Evolutionary conservation across 225 moss, liverwort and hornwort genomes (phyloP).

Genomic region (Pleurozium schreberi): DNA sequence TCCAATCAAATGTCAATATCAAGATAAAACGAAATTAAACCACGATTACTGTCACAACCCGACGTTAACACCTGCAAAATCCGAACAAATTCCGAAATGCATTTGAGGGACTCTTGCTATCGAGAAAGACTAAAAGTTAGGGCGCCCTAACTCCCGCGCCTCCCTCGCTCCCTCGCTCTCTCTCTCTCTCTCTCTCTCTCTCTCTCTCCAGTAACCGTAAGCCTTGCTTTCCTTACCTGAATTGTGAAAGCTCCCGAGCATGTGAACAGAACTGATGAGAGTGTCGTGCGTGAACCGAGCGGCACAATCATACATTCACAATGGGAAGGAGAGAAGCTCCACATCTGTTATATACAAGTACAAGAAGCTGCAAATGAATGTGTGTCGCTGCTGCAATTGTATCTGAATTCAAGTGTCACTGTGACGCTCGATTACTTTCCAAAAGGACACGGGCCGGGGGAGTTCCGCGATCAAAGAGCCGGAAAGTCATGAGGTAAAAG

Average conservation of each 20-base stretch:
- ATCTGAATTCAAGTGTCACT: not conserved
- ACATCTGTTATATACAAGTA: not conserved
- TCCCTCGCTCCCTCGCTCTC: not conserved
- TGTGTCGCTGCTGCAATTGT: not conserved
- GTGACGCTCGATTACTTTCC: not conserved
- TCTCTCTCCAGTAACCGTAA: not conserved
- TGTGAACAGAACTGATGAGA: not conserved
- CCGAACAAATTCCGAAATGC: not conserved
- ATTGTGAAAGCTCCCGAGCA: not conserved
- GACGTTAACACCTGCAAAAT: not conserved
- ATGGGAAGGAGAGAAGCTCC: not conserved
- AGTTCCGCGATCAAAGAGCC: not conserved
- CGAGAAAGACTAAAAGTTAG: not conserved
- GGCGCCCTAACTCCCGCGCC: not conserved
- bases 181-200: not conserved
- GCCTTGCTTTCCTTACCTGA: not conserved
- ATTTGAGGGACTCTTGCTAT: not conserved
- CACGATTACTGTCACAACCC: not conserved
- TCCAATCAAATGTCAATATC: not conserved
- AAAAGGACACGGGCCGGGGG: not conserved
- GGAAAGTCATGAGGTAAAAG: not conserved
- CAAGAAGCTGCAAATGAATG: not conserved
- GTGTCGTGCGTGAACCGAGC: not conserved
- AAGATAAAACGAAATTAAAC: not conserved
- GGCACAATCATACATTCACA: not conserved